Evolutionary conservation across 1,284 basidiomycete genomes (phyloP).

Genomic region (Ustilago trichophora): DNA sequence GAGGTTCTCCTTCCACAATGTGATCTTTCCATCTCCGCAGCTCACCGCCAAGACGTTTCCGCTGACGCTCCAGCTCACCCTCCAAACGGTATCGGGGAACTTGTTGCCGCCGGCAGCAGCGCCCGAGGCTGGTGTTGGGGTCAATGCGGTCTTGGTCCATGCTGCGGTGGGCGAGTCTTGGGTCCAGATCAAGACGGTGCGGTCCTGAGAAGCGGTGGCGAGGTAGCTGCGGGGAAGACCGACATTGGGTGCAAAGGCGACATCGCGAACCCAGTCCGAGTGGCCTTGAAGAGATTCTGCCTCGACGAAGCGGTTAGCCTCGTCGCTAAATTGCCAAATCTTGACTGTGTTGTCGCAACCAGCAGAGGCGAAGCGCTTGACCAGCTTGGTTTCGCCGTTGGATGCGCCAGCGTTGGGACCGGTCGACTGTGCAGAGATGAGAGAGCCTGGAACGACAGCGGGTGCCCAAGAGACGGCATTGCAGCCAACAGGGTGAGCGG

Average conservation of each 20-base stretch:
- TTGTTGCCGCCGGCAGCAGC: conserved; percentile 36
- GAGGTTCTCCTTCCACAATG: conserved; percentile 96
- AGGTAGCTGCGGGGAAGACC: conserved; percentile 93
- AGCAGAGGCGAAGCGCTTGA: conserved; percentile 80
- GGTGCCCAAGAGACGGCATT: conserved; percentile 99
- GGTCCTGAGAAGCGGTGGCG: conserved; percentile 88
- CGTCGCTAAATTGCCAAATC: conserved; percentile 81
- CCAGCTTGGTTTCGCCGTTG: conserved; percentile 32
- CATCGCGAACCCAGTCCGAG: conserved; percentile 96
- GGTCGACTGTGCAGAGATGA: conserved; percentile 49
- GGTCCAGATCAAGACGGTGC: conserved; percentile 92
- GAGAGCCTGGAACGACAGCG: conserved; percentile 83
- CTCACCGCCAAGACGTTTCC: conserved; percentile 96
- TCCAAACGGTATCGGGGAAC: conserved; percentile 76
- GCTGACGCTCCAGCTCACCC: conserved; percentile 94
- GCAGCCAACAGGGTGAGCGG: conserved; percentile 93
- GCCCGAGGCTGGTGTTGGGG: conserved; percentile 71
- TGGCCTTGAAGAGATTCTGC: conserved; percentile 70
- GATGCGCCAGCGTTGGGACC: conserved; percentile 63
- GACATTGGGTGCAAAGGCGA: conserved; percentile 96
- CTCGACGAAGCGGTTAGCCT: conserved; percentile 59
- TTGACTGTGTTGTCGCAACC: conserved; percentile 96
- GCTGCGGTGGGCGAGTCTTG: conserved; percentile 79
- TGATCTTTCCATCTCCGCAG: conserved; percentile 97
- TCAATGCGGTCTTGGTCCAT: conserved; percentile 86